A percentile compares a stretch with the other conserved stretches of the same genome.
These are phyloP conservation scores for Podospora bellae-mahoneyi DNA, from an alignment of 495 filamentous ascomycete species.

Conservation along the genomic window DNA sequence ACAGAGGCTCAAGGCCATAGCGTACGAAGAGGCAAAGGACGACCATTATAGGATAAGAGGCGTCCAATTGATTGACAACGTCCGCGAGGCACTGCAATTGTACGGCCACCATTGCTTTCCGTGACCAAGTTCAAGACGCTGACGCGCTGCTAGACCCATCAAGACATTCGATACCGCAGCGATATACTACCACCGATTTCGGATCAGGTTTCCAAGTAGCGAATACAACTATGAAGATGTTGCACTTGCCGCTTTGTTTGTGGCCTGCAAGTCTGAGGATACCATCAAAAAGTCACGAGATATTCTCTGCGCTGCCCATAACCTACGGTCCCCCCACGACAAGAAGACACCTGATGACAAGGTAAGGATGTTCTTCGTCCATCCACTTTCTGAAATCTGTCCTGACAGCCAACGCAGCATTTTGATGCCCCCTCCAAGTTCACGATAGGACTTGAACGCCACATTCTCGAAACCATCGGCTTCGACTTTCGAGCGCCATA, in stretches of 20 bases:
- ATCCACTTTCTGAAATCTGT: not conserved
- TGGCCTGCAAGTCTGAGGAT: constrained; percentile 95
- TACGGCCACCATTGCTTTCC: constrained; percentile 40
- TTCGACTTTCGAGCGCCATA: constrained; percentile 94
- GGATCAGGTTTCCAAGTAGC: constrained; percentile 68
- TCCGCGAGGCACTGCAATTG: constrained; percentile 68
- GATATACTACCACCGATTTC: constrained; percentile 85
- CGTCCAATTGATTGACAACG: constrained; percentile 75
- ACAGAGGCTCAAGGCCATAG: constrained; percentile 37
- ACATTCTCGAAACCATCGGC: constrained; percentile 87
- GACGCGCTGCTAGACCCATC: constrained; percentile 55
- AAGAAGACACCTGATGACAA: constrained; percentile 77
- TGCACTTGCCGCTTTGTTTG: constrained; percentile 80
- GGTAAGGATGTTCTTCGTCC: constrained; percentile 42
- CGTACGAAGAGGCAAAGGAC: constrained; percentile 50
- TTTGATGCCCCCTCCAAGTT: constrained; percentile 73
- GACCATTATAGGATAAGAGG: constrained; percentile 70
- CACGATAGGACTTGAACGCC: constrained; percentile 82
- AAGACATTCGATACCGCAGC: constrained; percentile 81
- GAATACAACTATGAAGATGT: constrained; percentile 73
- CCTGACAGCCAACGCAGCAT: constrained; percentile 45
- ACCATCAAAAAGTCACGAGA: constrained; percentile 95
- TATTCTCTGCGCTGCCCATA: constrained; percentile 85
- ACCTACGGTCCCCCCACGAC: constrained; percentile 72
- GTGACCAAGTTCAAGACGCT: not conserved